Conservation (phyloP, 805 yeast species). For the Candida peoriensis region DNA sequence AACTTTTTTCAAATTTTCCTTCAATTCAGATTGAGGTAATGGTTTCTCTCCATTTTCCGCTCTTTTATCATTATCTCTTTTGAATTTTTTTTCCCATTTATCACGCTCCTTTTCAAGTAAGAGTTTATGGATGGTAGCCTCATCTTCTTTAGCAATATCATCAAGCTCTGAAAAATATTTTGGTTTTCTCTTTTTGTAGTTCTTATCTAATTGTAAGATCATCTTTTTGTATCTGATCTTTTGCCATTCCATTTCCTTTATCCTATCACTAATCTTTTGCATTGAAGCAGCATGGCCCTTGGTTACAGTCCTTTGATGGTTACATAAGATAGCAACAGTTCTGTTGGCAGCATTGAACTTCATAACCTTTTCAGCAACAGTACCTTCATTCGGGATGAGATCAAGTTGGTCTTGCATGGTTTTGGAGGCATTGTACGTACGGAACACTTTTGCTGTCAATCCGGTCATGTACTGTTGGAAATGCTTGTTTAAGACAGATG, state of each 20-base stretch:
- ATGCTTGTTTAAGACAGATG: slow-evolving; percentile 75
- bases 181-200: slow-evolving; percentile 42
- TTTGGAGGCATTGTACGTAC: slow-evolving; percentile 94
- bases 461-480: slow-evolving; percentile 90
- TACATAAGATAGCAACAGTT: slow-evolving; percentile 92
- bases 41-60: slow-evolving; percentile 50
- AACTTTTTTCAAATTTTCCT: slow-evolving; percentile 52
- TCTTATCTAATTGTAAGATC: slow-evolving; percentile 61
- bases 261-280: slow-evolving; percentile 68
- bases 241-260: slow-evolving; percentile 82
- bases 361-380: slow-evolving; percentile 82
- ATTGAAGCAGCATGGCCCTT: slow-evolving; percentile 81
- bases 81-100: slow-evolving; percentile 57
- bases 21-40: slow-evolving; percentile 50
- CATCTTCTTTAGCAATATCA: slow-evolving; percentile 62
- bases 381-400: slow-evolving; percentile 77
- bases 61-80: slow-evolving; percentile 72
- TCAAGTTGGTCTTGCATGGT: slow-evolving; percentile 96
- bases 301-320: slow-evolving; percentile 90
- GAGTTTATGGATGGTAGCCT: slow-evolving; percentile 49
- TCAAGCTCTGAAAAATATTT: slow-evolving; percentile 64
- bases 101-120: slow-evolving; percentile 64
- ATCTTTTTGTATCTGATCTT: slow-evolving; percentile 68
- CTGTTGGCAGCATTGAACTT: slow-evolving; percentile 92
- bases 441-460: slow-evolving; percentile 91